A percentile compares a stretch with the other conserved stretches of the same genome.
These are phyloP conservation scores for Nicotiana otophora DNA, from an alignment of 257 asterid genomes.

Conservation along the genomic window DNA sequence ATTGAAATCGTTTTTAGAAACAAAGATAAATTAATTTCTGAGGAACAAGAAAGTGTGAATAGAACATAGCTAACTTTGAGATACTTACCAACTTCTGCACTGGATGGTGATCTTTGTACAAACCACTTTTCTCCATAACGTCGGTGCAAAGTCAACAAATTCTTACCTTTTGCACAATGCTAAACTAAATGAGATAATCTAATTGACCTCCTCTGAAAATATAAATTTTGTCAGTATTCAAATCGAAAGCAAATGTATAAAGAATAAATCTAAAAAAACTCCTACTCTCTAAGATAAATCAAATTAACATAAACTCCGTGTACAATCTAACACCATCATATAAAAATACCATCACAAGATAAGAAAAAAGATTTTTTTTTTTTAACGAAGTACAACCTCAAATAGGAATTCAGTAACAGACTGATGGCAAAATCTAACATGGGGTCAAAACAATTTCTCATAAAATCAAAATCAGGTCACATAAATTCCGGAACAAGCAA, in stretches of 20 bases:
- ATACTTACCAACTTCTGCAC: background rate
- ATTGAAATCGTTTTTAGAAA: background rate
- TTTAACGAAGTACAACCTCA: background rate
- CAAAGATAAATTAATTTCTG: background rate
- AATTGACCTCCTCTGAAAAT: background rate
- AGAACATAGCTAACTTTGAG: conserved; percentile 7
- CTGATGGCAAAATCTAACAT: background rate
- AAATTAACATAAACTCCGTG: background rate
- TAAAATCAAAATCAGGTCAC: background rate
- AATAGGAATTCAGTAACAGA: background rate
- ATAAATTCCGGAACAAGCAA: background rate
- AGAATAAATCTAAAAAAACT: background rate
- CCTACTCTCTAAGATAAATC: background rate
- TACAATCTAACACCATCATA: background rate
- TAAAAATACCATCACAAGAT: background rate
- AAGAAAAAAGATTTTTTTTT: background rate
- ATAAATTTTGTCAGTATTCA: background rate
- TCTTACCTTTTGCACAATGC: background rate
- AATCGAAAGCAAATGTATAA: background rate
- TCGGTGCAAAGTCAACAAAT: background rate
- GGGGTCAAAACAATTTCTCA: background rate
- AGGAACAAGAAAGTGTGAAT: background rate
- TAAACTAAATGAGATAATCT: background rate
- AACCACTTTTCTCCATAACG: background rate
- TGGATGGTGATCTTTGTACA: background rate